A percentile compares a stretch with the other conserved stretches of the same genome.
These are phyloP conservation scores for Myxozyma neotropica DNA, from an alignment of 805 yeast species.

Conservation along the genomic window DNA sequence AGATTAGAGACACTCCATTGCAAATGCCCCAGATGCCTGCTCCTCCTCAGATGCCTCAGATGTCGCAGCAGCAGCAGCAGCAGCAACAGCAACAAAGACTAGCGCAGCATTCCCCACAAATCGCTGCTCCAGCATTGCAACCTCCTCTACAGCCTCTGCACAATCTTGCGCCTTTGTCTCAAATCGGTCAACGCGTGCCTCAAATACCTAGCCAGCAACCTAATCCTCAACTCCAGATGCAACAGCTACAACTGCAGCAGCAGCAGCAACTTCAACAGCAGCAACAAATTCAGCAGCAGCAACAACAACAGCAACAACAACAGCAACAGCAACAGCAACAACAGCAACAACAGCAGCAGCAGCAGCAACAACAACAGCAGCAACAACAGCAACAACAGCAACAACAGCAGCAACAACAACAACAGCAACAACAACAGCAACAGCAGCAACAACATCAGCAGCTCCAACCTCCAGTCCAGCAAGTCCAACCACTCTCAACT, in stretches of 20 bases:
- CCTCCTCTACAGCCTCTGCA: constrained; percentile 11
- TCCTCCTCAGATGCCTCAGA: constrained; percentile 12
- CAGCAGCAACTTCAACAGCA: constrained; percentile 9
- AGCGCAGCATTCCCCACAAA: constrained; percentile 1
- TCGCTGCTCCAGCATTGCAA: constrained; percentile 7
- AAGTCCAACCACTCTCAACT: not conserved
- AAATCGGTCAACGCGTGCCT: constrained; percentile 4
- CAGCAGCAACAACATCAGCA: not conserved
- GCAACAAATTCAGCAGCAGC: constrained; percentile 7
- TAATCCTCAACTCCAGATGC: constrained; percentile 7
- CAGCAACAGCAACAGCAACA: constrained; percentile 10
- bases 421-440: constrained; percentile 4
- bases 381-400: constrained; percentile 1
- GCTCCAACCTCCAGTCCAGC: not conserved
- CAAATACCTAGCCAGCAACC: constrained; percentile 8
- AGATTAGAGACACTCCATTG: not conserved
- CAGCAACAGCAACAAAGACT: constrained; percentile 9
- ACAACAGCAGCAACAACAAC: constrained; percentile 5
- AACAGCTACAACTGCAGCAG: constrained; percentile 14
- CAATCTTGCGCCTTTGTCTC: constrained; percentile 7
- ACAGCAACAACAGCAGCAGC: not conserved
- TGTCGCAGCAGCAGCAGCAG: constrained; percentile 13
- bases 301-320: constrained; percentile 3
- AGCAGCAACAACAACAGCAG: not conserved
- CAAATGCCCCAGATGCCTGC: constrained; percentile 8